Evolutionary conservation across 2,329 filamentous ascomycete genomes (phyloP).

Genomic region (Cercospora zeina): DNA sequence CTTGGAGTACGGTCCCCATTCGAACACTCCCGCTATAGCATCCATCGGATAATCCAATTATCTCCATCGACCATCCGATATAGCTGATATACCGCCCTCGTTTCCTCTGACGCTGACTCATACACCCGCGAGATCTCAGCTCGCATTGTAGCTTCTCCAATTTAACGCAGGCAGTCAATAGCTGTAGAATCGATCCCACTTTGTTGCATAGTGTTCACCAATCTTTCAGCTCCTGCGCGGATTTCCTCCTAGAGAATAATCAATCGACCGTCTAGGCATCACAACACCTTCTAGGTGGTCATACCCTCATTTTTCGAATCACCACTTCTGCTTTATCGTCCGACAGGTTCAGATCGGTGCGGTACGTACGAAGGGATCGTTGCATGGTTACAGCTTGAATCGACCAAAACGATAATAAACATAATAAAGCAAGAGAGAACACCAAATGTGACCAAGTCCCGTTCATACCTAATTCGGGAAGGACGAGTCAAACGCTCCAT

Average conservation of each 20-base stretch:
- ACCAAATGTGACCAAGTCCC: too few relatives aligned
- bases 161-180: not conserved
- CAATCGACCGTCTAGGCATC: not conserved
- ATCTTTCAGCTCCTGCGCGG: not conserved
- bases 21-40: slow-evolving; percentile 11
- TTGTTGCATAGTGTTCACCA: not conserved
- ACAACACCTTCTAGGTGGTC: not conserved
- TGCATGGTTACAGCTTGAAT: too few relatives aligned
- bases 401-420: too few relatives aligned
- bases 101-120: slow-evolving; percentile 6
- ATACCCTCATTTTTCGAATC: not conserved
- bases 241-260: not conserved
- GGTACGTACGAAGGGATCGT: too few relatives aligned
- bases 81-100: slow-evolving; percentile 6
- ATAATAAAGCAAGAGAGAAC: too few relatives aligned
- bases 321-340: too few relatives aligned
- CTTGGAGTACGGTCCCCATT: too few relatives aligned
- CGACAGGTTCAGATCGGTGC: too few relatives aligned
- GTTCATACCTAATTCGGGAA: too few relatives aligned
- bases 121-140: slow-evolving; percentile 6
- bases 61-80: slow-evolving; percentile 2
- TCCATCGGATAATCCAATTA: slow-evolving; percentile 21
- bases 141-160: slow-evolving; percentile 10
- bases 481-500: too few relatives aligned
- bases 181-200: not conserved